A percentile compares a stretch with the other conserved stretches of the same genome.
Evolutionary conservation across 1,284 basidiomycete species (phyloP).

Genomic region (Ganoderma lingzhi): DNA sequence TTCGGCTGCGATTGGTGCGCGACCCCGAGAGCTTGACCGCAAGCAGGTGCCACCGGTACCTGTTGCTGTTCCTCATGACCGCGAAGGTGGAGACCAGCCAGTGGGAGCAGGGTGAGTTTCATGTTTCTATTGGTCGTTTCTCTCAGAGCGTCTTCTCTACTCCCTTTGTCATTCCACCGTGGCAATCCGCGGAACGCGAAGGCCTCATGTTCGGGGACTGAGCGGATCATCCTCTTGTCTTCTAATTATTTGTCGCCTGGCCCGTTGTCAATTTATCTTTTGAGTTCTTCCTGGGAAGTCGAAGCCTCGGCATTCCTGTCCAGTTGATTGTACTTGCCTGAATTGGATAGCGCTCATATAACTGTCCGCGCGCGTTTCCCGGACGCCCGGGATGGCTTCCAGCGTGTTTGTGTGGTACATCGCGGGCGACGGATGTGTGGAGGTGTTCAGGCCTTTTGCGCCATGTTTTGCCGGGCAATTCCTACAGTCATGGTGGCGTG

Average conservation of each 20-base stretch:
- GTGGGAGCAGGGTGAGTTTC: conserved; percentile 26
- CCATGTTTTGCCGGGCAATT: not conserved
- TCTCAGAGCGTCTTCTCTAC: not conserved
- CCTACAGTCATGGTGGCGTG: not conserved
- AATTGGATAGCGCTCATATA: conserved; percentile 13
- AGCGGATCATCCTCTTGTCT: not conserved
- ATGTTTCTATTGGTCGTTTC: conserved; percentile 5
- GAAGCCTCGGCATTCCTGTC: conserved; percentile 17
- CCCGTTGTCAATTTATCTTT: conserved; percentile 20
- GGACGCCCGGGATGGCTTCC: not conserved
- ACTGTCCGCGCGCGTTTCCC: not conserved
- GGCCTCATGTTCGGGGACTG: not conserved
- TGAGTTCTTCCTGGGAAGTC: conserved; percentile 8
- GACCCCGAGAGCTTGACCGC: not conserved
- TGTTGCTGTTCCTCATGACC: not conserved
- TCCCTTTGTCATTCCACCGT: not conserved
- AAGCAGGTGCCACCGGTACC: conserved; percentile 26
- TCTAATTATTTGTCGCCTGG: conserved; percentile 16
- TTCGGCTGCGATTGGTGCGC: not conserved
- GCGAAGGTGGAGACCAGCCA: conserved; percentile 13
- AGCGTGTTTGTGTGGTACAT: not conserved
- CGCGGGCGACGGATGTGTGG: not conserved
- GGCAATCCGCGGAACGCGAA: not conserved
- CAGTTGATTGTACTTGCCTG: conserved; percentile 24
- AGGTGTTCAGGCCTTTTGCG: not conserved